Evolutionary conservation across 2,329 filamentous ascomycete genomes (phyloP), one percentile per base, ranked within the genome.

Genomic region (Pseudogymnoascus sp.): DNA sequence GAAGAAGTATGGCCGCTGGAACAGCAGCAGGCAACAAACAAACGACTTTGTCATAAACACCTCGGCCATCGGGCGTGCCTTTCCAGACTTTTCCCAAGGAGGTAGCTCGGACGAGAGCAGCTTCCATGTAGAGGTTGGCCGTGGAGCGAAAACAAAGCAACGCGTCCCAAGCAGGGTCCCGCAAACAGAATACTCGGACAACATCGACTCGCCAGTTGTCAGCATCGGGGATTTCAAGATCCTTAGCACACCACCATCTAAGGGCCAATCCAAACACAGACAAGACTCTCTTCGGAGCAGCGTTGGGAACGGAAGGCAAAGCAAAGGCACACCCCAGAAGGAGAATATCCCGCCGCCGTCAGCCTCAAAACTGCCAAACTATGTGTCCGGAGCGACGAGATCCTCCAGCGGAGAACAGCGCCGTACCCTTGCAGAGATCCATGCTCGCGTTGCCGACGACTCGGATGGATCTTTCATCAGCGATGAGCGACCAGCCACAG

Each of bases 371-470:
- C 12, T 29, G 37, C 52, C 63, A 33, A 60, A 55, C 62, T 70
- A 73, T 60, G 65, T 69, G 14, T 70, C 72, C 11, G 65, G 70
- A 23, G 68, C 69, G 55, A 73, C 67, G 61, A 70, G 72, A 61
- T 69, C 65, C 29, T 71, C 49, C 29, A 75, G 55, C 67, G 72
- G 61, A 71, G 72, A 76, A 19, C 72, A 74, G 64, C 78, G 78
- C 33, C 79, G 79, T 19, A 78, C 80, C 2, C 74, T 84, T 10
- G 80, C 81, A n/a, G 80, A 85, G 59, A 77, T 82, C 67, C 80
- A 86, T 65, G 79, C 80, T 1, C 80, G 78, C 68, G 75, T 81
- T 2, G 77, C 78, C 4, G 75, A 78, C 26, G 79, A 80, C 55
- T 80, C 84, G 49, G 79, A 81, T 49, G 78, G 78, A 19, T 81